These are phyloP conservation scores for Corymbia citriodora DNA, from an alignment of 441 rosid species.

Conservation along the genomic window DNA sequence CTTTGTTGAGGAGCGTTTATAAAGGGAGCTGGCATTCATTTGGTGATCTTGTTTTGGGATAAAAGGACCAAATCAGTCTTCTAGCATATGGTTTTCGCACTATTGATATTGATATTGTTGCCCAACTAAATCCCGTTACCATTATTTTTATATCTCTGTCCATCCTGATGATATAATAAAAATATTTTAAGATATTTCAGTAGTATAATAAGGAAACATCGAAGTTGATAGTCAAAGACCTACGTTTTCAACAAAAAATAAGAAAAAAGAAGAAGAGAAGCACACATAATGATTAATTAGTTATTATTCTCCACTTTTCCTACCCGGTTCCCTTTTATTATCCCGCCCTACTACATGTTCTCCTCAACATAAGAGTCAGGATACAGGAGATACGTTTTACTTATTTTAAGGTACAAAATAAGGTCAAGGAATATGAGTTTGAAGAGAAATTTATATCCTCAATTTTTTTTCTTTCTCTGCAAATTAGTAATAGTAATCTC, in stretches of 20 bases:
- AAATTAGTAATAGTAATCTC: not conserved
- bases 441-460: not conserved
- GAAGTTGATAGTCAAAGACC: not conserved
- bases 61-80: not conserved
- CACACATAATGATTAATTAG: not conserved
- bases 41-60: not conserved
- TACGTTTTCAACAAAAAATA: not conserved
- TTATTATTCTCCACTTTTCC: not conserved
- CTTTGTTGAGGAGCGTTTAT: not conserved
- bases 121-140: not conserved
- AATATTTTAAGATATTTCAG: no score
- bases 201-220: not conserved
- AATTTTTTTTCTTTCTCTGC: not conserved
- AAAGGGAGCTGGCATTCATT: no score
- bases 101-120: not conserved
- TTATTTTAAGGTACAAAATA: not conserved
- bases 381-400: not conserved
- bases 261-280: not conserved
- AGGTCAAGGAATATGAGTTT: not conserved
- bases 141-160: not conserved
- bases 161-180: not conserved
- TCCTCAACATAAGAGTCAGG: not conserved
- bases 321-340: not conserved
- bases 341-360: not conserved
- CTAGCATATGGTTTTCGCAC: not conserved